Percentiles rank a stretch among this genome's conserved stretches.
Conservation (phyloP, 1,284 basidiomycete species). For the Boletus hoseneyae region DNA sequence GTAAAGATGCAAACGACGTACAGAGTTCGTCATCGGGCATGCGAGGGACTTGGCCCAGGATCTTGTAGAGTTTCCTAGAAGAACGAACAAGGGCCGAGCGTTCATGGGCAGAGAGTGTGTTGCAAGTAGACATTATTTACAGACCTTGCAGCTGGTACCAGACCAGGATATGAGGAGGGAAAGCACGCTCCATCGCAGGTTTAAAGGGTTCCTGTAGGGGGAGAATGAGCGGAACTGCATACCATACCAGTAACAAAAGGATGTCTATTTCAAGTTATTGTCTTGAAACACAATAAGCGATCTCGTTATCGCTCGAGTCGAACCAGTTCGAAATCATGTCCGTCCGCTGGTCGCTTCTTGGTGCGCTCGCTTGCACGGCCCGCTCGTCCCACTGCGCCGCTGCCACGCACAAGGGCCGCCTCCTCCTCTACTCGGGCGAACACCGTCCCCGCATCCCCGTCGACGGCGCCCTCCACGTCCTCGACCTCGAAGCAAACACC, state of each 20-base stretch:
- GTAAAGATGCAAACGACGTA: not conserved
- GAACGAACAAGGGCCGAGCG: slow-evolving; percentile 55
- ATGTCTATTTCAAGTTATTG: slow-evolving; percentile 17
- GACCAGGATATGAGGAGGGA: slow-evolving; percentile 14
- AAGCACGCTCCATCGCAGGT: not conserved
- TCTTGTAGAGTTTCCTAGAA: slow-evolving; percentile 56
- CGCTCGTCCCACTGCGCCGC: slow-evolving; percentile 30
- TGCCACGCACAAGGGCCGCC: slow-evolving; percentile 24
- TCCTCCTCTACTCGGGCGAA: slow-evolving; percentile 41
- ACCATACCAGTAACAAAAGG: slow-evolving; percentile 25
- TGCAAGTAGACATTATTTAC: slow-evolving; percentile 45
- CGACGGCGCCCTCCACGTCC: slow-evolving; percentile 30
- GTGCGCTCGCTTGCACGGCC: slow-evolving; percentile 7
- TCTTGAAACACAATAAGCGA: slow-evolving; percentile 11
- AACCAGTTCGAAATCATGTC: slow-evolving; percentile 14
- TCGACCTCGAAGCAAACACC: slow-evolving; percentile 16
- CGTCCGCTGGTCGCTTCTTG: slow-evolving; percentile 22
- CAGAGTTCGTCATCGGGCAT: slow-evolving; percentile 41
- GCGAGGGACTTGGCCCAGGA: slow-evolving; percentile 60
- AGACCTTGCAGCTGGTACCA: slow-evolving; percentile 16
- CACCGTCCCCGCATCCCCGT: slow-evolving; percentile 40
- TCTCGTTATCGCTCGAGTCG: no score
- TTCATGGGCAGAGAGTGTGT: slow-evolving; percentile 50
- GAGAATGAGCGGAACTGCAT: slow-evolving; percentile 8
- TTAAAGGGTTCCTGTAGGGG: slow-evolving; percentile 9